phyloP scores from a whole-genome alignment of 257 asterid genomes.

The Hygrophila difformis region DNA sequence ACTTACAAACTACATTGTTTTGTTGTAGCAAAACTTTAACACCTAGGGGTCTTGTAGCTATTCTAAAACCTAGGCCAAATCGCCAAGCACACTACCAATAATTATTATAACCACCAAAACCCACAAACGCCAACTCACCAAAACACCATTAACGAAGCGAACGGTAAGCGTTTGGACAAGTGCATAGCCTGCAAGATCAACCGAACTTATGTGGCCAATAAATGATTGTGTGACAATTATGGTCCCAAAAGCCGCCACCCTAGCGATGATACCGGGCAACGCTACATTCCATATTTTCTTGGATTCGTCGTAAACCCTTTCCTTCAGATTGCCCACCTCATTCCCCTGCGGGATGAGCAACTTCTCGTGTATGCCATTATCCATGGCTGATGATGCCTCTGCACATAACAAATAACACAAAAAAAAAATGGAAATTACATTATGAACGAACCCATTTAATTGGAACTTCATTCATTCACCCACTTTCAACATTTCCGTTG shows the following conservation, averaged over 20 bases:
- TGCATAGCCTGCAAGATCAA: background rate
- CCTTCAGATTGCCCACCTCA: background rate
- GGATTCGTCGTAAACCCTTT: background rate
- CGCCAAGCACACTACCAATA: too few species aligned
- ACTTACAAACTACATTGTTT: too few species aligned
- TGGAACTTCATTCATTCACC: too few species aligned
- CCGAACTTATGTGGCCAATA: slow-evolving; percentile 1
- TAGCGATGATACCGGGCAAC: slow-evolving; percentile 2
- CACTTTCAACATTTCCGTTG: too few species aligned
- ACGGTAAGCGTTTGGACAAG: slow-evolving; percentile 4
- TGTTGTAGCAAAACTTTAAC: too few species aligned
- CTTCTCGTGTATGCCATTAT: slow-evolving; percentile 5
- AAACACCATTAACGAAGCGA: background rate
- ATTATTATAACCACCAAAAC: too few species aligned
- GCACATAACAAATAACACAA: too few species aligned
- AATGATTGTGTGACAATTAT: slow-evolving; percentile 4
- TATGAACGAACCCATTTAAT: too few species aligned
- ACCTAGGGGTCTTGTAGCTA: too few species aligned
- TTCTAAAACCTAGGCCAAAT: too few species aligned
- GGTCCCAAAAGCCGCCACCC: background rate
- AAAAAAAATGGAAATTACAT: too few species aligned
- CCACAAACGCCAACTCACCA: background rate
- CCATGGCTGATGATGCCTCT: too few species aligned
- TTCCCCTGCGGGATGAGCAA: background rate
- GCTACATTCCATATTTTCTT: slow-evolving; percentile 3